Conservation (phyloP, 805 yeast species). For the Monosporozyma siamensis region DNA sequence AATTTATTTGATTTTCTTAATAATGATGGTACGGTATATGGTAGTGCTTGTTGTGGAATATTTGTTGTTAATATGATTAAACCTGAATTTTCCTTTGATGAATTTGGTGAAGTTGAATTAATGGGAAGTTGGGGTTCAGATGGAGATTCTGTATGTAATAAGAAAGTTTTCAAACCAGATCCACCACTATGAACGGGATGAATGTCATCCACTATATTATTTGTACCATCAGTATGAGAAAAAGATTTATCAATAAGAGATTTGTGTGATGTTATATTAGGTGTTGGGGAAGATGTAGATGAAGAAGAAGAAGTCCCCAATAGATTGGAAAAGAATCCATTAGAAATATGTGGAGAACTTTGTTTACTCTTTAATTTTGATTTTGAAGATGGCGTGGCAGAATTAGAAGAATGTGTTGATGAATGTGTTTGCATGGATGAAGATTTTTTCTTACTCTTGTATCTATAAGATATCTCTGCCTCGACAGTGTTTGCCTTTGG, state of each 20-base stretch:
- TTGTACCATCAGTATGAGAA: too few relatives aligned
- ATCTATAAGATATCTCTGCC: slow-evolving; percentile 23
- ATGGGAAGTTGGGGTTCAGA: slow-evolving; percentile 8
- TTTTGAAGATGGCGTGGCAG: not conserved
- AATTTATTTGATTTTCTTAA: slow-evolving; percentile 31
- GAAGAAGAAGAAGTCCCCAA: slow-evolving; percentile 10
- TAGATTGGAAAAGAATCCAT: slow-evolving; percentile 23
- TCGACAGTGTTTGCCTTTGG: slow-evolving; percentile 14
- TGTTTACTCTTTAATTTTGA: not conserved
- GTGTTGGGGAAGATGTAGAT: not conserved
- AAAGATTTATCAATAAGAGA: too few relatives aligned
- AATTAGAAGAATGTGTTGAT: not conserved
- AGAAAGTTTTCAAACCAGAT: not conserved
- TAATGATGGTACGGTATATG: slow-evolving; percentile 33
- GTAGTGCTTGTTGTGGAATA: slow-evolving; percentile 30
- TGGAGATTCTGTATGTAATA: slow-evolving; percentile 3
- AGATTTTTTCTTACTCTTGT: slow-evolving; percentile 12
- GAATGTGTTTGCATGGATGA: not conserved
- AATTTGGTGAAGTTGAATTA: not conserved
- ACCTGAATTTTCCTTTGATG: slow-evolving; percentile 17
- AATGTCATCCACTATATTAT: not conserved
- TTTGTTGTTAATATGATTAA: slow-evolving; percentile 24
- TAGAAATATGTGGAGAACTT: slow-evolving; percentile 7
- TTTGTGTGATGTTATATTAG: not conserved
- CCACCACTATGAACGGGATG: not conserved